These are phyloP conservation scores for Rhizophagus sp. DNA, from an alignment of 192 early-diverging fungal species.

Conservation along the genomic window DNA sequence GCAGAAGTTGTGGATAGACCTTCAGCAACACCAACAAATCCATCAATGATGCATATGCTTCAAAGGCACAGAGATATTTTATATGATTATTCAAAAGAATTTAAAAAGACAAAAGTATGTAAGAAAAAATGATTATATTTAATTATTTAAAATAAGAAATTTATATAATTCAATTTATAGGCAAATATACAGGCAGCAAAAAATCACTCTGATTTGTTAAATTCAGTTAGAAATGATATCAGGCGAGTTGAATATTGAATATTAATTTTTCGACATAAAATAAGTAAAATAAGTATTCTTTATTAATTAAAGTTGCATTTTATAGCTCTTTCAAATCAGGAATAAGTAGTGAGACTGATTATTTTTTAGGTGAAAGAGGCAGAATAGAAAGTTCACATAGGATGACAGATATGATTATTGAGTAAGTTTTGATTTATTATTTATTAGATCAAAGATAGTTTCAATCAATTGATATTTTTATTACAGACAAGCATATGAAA, in stretches of 20 bases:
- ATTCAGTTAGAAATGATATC: slow-evolving; percentile 62
- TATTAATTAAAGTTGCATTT: slow-evolving; percentile 3
- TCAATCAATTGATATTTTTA: neutral
- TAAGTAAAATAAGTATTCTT: neutral
- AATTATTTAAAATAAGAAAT: neutral
- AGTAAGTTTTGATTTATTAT: slow-evolving; percentile 50
- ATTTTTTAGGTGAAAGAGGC: slow-evolving; percentile 68
- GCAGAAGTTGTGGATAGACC: slow-evolving; percentile 58
- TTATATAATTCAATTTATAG: slow-evolving; percentile 30
- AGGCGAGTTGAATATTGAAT: slow-evolving; percentile 28
- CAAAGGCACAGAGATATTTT: slow-evolving; percentile 77
- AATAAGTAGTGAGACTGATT: slow-evolving; percentile 51
- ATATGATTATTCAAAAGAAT: slow-evolving; percentile 80
- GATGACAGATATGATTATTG: slow-evolving; percentile 75
- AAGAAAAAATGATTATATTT: neutral
- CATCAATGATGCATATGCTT: slow-evolving; percentile 72
- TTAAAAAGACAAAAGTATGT: slow-evolving; percentile 66
- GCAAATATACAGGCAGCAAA: slow-evolving; percentile 62
- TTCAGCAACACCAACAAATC: slow-evolving; percentile 48
- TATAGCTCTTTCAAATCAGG: slow-evolving; percentile 44
- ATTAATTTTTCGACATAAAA: neutral
- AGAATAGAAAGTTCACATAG: slow-evolving; percentile 71
- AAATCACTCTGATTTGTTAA: slow-evolving; percentile 72
- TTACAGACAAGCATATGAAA: slow-evolving; percentile 72
- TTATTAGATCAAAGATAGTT: neutral